A percentile compares a stretch with the other conserved stretches of the same genome.
Evolutionary conservation across 768 basidiomycete species (phyloP).

Genomic region (Tylopilus felleus): DNA sequence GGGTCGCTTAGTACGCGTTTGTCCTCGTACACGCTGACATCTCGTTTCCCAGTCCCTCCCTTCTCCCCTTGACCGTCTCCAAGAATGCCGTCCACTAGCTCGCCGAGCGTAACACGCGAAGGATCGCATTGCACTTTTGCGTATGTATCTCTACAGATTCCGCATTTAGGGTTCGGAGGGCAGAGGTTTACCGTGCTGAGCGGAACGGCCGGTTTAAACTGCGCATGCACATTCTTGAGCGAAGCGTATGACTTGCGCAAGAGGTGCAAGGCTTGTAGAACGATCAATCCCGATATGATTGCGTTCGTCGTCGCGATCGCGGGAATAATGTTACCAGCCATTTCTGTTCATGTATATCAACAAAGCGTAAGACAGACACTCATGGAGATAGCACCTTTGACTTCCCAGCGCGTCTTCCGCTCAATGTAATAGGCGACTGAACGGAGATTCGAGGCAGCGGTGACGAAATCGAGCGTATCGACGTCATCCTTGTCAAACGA

Average conservation of each 20-base stretch:
- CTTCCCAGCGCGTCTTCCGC: conserved; percentile 90
- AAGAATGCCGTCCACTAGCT: conserved; percentile 67
- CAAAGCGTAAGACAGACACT: not conserved
- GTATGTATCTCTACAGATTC: conserved; percentile 86
- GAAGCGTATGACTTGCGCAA: conserved; percentile 60
- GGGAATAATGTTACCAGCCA: conserved; percentile 99
- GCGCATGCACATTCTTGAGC: conserved; percentile 73
- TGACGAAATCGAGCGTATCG: conserved; percentile 95
- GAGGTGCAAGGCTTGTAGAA: conserved; percentile 86
- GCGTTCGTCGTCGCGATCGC: conserved; percentile 99
- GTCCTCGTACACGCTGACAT: conserved; percentile 84
- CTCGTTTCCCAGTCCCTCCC: conserved; percentile 40
- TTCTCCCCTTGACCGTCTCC: conserved; percentile 41
- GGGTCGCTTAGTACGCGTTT: conserved; percentile 86
- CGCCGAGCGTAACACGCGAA: conserved; percentile 60
- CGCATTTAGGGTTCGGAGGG: conserved; percentile 73
- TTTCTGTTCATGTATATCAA: conserved; percentile 52
- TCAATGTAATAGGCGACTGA: conserved; percentile 88
- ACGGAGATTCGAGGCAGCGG: conserved; percentile 89
- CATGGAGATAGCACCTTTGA: conserved; percentile 65
- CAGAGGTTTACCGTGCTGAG: conserved; percentile 66
- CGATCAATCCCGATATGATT: conserved; percentile 91
- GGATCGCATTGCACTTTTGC: conserved; percentile 72
- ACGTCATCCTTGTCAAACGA: conserved; percentile 98
- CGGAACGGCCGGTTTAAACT: conserved; percentile 76